A percentile compares a stretch with the other conserved stretches of the same genome.
Conservation (phyloP, 2,329 filamentous ascomycete genomes). For the Claviceps africana region DNA sequence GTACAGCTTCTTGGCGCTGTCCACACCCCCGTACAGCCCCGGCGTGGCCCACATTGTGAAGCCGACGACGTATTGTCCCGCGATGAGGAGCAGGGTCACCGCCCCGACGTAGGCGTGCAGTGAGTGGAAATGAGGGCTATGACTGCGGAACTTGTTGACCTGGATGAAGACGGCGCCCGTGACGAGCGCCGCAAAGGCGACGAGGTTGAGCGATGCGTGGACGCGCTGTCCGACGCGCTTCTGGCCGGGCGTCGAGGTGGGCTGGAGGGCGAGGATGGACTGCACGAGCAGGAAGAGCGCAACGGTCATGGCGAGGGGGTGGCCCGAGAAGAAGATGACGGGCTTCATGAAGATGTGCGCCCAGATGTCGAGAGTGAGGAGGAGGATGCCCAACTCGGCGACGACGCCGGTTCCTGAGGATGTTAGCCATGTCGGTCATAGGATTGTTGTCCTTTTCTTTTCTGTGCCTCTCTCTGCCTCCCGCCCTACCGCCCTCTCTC, state of each 20-base stretch:
- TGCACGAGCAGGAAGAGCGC: constrained; percentile 65
- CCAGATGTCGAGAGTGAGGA: constrained; percentile 68
- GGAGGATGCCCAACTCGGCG: constrained; percentile 63
- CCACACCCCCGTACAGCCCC: constrained; percentile 59
- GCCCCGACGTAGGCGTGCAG: constrained; percentile 75
- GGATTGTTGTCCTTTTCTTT: too few relatives aligned
- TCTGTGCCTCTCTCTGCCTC: constrained; percentile 47
- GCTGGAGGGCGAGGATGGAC: constrained; percentile 74
- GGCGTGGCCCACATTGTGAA: constrained; percentile 72
- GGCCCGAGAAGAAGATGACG: constrained; percentile 73
- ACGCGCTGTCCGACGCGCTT: constrained; percentile 47
- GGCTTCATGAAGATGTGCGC: constrained; percentile 54
- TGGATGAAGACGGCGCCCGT: constrained; percentile 60
- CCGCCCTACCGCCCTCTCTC: too few relatives aligned
- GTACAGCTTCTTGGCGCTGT: constrained; percentile 69
- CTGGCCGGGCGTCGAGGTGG: constrained; percentile 57
- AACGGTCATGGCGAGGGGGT: constrained; percentile 58
- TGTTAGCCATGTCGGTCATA: neutral
- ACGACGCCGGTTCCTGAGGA: constrained; percentile 61
- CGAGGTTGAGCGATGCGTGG: constrained; percentile 57
- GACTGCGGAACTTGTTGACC: constrained; percentile 64
- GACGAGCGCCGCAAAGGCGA: constrained; percentile 47
- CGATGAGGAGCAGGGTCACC: constrained; percentile 53
- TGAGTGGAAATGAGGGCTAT: constrained; percentile 62
- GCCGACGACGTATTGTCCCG: constrained; percentile 64